A percentile compares a stretch with the other conserved stretches of the same genome.
Evolutionary conservation across 352 stramenopile species (phyloP).

Genomic region (Phytopythium kandeliae): DNA sequence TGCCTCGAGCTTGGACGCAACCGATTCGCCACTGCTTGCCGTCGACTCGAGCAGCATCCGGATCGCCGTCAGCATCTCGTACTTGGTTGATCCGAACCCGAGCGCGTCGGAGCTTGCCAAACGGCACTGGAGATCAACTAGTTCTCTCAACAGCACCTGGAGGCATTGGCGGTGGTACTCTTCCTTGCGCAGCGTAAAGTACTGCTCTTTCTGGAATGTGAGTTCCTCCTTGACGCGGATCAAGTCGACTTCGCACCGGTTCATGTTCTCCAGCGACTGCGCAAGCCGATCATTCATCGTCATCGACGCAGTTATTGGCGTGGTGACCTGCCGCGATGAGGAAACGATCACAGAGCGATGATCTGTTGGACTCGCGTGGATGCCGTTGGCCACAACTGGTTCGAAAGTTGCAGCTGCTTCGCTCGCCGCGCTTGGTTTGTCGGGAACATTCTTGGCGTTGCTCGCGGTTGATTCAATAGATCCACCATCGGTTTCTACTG

Average conservation of each 20-base stretch:
- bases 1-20: neutral
- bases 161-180: neutral
- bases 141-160: neutral
- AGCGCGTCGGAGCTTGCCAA: neutral
- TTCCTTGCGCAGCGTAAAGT: neutral
- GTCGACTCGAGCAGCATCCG: neutral
- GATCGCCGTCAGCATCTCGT: constrained; percentile 3
- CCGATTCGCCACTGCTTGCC: neutral
- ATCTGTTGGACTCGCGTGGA: neutral
- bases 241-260: neutral
- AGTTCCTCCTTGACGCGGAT: constrained; percentile 4
- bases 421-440: too few relatives aligned
- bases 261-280: constrained; percentile 1
- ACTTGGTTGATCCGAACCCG: neutral
- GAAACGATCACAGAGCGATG: neutral
- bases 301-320: constrained; percentile 2
- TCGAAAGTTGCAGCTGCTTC: neutral
- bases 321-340: neutral
- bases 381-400: neutral
- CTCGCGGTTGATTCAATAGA: neutral
- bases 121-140: constrained; percentile 3
- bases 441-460: too few relatives aligned
- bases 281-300: constrained; percentile 4
- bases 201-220: constrained; percentile 2
- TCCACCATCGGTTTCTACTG: neutral